phyloP scores from a whole-genome alignment of 495 filamentous ascomycete genomes.

The Aspergillus sparsus region DNA sequence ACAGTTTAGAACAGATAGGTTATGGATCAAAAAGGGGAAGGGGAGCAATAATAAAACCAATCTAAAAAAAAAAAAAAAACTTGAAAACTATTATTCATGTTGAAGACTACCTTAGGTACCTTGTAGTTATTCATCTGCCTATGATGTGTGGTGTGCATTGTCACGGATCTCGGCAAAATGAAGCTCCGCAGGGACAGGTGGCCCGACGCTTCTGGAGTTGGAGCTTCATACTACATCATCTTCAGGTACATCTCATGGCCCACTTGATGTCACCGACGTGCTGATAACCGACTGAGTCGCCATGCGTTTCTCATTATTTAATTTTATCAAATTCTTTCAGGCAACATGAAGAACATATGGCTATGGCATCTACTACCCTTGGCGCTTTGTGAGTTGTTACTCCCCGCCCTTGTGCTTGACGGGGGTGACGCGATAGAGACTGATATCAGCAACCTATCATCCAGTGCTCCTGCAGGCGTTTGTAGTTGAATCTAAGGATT shows the following conservation, averaged over 20 bases:
- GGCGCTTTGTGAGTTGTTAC: slow-evolving; percentile 42
- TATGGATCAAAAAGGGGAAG: slow-evolving; percentile 20
- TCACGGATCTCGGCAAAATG: slow-evolving; percentile 38
- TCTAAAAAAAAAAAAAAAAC: slow-evolving; percentile 25
- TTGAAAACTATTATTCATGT: slow-evolving; percentile 2
- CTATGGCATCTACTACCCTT: slow-evolving; percentile 40
- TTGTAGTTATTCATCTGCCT: neutral
- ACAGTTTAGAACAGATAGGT: slow-evolving; percentile 27
- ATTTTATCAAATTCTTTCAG: slow-evolving; percentile 24
- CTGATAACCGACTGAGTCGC: slow-evolving; percentile 30
- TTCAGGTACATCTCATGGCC: neutral
- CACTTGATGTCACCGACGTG: slow-evolving; percentile 1
- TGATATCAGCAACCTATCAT: slow-evolving; percentile 24
- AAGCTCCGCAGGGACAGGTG: slow-evolving; percentile 50
- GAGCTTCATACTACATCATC: slow-evolving; percentile 6
- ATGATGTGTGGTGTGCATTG: neutral
- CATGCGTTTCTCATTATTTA: slow-evolving; percentile 41
- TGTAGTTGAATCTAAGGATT: slow-evolving; percentile 32
- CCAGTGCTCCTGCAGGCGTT: slow-evolving; percentile 43
- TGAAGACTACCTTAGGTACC: neutral
- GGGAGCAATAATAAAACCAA: slow-evolving; percentile 19
- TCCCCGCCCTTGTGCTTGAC: slow-evolving; percentile 6
- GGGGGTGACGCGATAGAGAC: slow-evolving; percentile 17
- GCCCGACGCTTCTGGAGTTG: slow-evolving; percentile 32
- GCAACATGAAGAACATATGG: slow-evolving; percentile 45